These are phyloP conservation scores for Penicillium concentricum DNA, from an alignment of 2,329 filamentous ascomycete genomes.

Conservation along the genomic window DNA sequence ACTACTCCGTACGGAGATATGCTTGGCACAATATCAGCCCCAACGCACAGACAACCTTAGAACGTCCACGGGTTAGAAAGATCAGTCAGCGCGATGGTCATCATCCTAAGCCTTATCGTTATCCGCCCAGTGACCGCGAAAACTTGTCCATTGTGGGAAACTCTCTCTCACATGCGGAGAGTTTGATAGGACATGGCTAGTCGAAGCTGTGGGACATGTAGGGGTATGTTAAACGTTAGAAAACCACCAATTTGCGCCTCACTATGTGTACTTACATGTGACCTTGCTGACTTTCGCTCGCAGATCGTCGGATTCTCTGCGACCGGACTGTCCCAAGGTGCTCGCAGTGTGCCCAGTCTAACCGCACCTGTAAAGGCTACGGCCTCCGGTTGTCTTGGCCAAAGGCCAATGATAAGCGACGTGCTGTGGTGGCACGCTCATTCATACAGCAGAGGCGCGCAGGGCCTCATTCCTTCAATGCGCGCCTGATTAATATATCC, in stretches of 20 bases:
- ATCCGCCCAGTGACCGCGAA: not conserved
- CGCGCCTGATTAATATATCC: not conserved
- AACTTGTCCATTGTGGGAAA: not conserved
- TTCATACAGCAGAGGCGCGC: not conserved
- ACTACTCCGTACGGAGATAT: too few relatives aligned
- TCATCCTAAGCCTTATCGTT: too few relatives aligned
- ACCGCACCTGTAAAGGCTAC: not conserved
- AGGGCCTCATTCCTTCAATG: not conserved
- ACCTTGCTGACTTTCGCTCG: not conserved
- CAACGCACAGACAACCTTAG: not conserved
- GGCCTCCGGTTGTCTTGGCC: not conserved
- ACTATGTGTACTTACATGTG: not conserved
- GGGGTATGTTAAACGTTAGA: not conserved
- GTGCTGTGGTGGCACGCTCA: not conserved
- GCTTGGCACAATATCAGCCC: not conserved
- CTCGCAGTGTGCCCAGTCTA: not conserved
- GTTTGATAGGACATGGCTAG: not conserved
- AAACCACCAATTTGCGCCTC: not conserved
- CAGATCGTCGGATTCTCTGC: not conserved
- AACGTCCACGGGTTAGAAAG: too few relatives aligned
- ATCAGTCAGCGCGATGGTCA: not conserved
- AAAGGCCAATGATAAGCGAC: not conserved
- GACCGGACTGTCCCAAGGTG: not conserved
- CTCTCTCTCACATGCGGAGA: not conserved
- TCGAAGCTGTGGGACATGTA: not conserved